phyloP scores from a whole-genome alignment of 2,329 filamentous ascomycete genomes.

The Blastomyces emzantsi region DNA sequence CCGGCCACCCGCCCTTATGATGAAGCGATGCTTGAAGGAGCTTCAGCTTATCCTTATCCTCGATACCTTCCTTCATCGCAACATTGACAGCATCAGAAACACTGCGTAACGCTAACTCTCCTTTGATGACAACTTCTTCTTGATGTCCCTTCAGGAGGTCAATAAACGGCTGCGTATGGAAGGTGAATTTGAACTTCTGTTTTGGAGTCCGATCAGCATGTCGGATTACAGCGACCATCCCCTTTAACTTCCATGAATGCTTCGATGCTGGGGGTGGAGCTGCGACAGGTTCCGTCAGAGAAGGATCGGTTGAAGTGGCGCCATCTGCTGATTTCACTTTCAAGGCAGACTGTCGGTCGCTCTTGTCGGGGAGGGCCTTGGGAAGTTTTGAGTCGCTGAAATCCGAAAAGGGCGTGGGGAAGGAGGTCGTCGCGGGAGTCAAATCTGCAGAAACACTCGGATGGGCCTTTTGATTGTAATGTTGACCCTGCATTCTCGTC shows the following conservation, averaged over 20 bases:
- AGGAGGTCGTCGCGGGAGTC: constrained; percentile 10
- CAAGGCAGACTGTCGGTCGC: constrained; percentile 32
- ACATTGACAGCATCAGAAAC: constrained; percentile 80
- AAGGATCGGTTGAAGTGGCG: constrained; percentile 8
- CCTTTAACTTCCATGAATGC: constrained; percentile 96
- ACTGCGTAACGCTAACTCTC: constrained; percentile 77
- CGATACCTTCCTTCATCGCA: constrained; percentile 67
- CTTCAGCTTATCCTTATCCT: constrained; percentile 80
- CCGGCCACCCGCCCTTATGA: constrained; percentile 88
- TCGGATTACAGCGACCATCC: constrained; percentile 90
- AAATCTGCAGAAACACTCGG: constrained; percentile 40
- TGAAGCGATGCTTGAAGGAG: constrained; percentile 76
- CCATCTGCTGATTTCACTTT: constrained; percentile 14
- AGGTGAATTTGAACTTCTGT: constrained; percentile 99
- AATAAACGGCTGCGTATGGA: constrained; percentile 93
- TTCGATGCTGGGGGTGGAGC: constrained; percentile 61
- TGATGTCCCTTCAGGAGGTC: constrained; percentile 90
- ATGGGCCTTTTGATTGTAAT: constrained; percentile 34
- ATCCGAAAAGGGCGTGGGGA: neutral
- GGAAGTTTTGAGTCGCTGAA: neutral
- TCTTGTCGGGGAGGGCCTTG: neutral
- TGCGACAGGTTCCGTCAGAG: constrained; percentile 20
- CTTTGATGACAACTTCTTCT: constrained; percentile 90
- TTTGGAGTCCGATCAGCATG: constrained; percentile 97
- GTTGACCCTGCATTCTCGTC: constrained; percentile 46